Conservation (phyloP, 2,329 filamentous ascomycete species). For the Celoporthe dispersa region DNA sequence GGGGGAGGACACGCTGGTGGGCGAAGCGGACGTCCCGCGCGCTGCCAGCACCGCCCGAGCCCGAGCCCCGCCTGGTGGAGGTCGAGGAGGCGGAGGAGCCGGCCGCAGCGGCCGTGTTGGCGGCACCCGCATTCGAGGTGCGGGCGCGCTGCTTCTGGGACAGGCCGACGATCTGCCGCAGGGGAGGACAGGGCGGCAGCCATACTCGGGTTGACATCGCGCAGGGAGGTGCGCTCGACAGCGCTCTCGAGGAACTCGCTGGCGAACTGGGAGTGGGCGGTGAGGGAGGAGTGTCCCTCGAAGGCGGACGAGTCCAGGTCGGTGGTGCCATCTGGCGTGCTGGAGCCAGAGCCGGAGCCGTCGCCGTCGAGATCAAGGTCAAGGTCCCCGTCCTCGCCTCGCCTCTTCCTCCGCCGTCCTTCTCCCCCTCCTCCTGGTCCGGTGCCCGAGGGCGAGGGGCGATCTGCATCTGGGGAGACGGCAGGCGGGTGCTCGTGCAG, state of each 20-base stretch:
- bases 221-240: slow-evolving; percentile 53
- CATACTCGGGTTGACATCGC: slow-evolving; percentile 54
- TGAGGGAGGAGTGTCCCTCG: slow-evolving; percentile 53
- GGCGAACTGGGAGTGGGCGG: slow-evolving; percentile 57
- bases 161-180: slow-evolving; percentile 58
- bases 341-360: slow-evolving; percentile 38
- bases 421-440: not conserved
- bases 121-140: not conserved
- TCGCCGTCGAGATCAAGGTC: slow-evolving; percentile 33
- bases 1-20: slow-evolving; percentile 50
- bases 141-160: slow-evolving; percentile 22
- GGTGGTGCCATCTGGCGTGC: slow-evolving; percentile 24
- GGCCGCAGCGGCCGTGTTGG: not conserved
- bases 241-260: slow-evolving; percentile 58
- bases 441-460: slow-evolving; percentile 7
- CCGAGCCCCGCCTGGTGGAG: not conserved
- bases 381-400: not conserved
- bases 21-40: slow-evolving; percentile 50
- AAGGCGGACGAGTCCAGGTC: slow-evolving; percentile 46
- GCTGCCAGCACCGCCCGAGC: not conserved
- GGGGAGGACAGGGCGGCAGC: slow-evolving; percentile 54
- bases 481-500: slow-evolving; percentile 20
- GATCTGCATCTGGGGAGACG: not conserved
- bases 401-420: slow-evolving; percentile 11
- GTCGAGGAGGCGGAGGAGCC: not conserved